Evolutionary conservation across 257 asterid species (phyloP).

Genomic region (Plantago elongata): DNA sequence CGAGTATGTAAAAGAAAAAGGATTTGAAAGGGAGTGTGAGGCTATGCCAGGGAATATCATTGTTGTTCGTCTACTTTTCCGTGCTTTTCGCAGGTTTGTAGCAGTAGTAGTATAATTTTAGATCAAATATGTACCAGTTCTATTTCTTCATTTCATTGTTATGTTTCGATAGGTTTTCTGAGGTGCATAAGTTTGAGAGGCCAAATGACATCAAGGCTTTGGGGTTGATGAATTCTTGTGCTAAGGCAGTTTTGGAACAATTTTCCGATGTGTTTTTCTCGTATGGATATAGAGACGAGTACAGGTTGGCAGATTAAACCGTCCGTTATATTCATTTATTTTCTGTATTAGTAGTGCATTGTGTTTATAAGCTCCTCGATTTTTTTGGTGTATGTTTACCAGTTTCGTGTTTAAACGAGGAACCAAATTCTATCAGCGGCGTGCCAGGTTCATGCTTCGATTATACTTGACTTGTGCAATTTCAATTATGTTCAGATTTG

Average conservation of each 20-base stretch:
- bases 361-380: no score
- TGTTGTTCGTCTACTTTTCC: slow-evolving; percentile 49
- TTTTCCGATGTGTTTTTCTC: slow-evolving; percentile 72
- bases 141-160: no score
- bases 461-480: no score
- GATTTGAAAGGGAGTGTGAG: slow-evolving; percentile 63
- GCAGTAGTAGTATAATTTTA: no score
- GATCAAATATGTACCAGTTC: no score
- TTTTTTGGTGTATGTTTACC: neutral
- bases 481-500: no score
- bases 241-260: slow-evolving; percentile 52
- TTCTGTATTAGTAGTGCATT: no score
- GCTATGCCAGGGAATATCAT: slow-evolving; percentile 58
- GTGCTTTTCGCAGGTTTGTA: slow-evolving; percentile 29
- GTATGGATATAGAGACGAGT: slow-evolving; percentile 69
- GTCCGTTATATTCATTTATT: no score
- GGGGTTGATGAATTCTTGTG: slow-evolving; percentile 76
- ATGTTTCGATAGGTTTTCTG: slow-evolving; percentile 38
- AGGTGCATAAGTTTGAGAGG: slow-evolving; percentile 68
- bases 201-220: slow-evolving; percentile 56
- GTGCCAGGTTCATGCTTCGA: slow-evolving; percentile 25
- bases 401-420: slow-evolving; percentile 68
- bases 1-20: slow-evolving; percentile 79
- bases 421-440: slow-evolving; percentile 75
- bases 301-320: slow-evolving; percentile 23